phyloP scores from a whole-genome alignment of 495 filamentous ascomycete species.

The Parmelia sp. region DNA sequence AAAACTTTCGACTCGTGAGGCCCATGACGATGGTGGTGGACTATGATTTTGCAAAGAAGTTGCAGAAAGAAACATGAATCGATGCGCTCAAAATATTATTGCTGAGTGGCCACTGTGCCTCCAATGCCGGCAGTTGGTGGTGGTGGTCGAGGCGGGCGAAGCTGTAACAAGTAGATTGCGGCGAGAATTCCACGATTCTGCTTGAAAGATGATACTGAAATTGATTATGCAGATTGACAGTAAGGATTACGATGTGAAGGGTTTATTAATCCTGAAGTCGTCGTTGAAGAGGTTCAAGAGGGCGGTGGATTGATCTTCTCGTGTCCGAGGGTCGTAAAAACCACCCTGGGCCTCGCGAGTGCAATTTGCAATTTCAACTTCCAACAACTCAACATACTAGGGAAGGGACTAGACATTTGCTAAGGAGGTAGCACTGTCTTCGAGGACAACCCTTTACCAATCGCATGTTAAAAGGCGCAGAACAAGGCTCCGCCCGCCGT shows the following conservation, averaged over 20 bases:
- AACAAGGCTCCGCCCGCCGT: not conserved
- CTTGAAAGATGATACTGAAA: too few relatives aligned
- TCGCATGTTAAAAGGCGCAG: not conserved
- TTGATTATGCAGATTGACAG: not conserved
- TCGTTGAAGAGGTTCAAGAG: not conserved
- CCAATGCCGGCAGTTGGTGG: not conserved
- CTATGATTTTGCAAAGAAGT: not conserved
- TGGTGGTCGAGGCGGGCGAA: not conserved
- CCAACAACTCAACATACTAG: not conserved
- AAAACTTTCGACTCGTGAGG: slow-evolving; percentile 25
- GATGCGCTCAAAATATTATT: not conserved
- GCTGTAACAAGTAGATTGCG: not conserved
- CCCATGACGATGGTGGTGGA: slow-evolving; percentile 12
- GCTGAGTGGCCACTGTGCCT: slow-evolving; percentile 1
- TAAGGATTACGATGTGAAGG: not conserved
- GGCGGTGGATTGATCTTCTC: not conserved
- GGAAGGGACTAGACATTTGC: not conserved
- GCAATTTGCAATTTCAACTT: not conserved
- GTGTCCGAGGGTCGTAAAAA: slow-evolving; percentile 1
- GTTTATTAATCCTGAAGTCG: not conserved
- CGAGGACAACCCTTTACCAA: not conserved
- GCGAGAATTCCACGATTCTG: not conserved
- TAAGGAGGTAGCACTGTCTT: not conserved
- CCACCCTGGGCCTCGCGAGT: not conserved
- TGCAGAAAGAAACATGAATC: not conserved